Conservation (phyloP, 2,329 filamentous ascomycete genomes). For the Fusarium veterinarium region DNA sequence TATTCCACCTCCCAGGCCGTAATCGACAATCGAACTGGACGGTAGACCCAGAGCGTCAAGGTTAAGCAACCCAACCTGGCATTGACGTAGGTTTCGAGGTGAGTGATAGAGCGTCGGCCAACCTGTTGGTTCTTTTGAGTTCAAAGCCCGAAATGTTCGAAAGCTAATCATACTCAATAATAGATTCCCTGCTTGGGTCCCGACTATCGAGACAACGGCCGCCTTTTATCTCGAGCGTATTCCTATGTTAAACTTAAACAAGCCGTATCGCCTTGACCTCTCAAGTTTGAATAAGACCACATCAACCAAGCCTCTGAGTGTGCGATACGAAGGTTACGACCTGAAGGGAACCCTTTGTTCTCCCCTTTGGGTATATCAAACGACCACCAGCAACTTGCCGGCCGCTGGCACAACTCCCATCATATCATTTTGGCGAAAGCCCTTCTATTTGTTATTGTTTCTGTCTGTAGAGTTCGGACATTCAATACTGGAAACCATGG, state of each 20-base stretch:
- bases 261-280: not conserved
- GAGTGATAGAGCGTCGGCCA: rapidly evolving
- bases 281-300: not conserved
- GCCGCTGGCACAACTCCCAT: no score
- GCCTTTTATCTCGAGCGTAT: not conserved
- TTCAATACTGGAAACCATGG: not conserved
- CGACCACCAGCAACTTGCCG: not conserved
- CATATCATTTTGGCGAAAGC: not conserved
- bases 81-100: not conserved
- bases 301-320: not conserved
- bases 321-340: not conserved
- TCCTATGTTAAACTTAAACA: not conserved
- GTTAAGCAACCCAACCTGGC: no score
- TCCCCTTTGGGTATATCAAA: not conserved
- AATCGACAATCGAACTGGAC: not conserved
- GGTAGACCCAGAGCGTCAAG: not conserved
- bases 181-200: not conserved
- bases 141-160: not conserved
- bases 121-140: not conserved
- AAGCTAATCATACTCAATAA: not conserved
- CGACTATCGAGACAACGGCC: not conserved
- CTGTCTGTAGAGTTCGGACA: not conserved
- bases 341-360: not conserved
- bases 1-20: not conserved
- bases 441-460: not conserved